Base-by-base conservation (phyloP, 2,329 filamentous ascomycete genomes). In the Colletotrichum sp. region DNA sequence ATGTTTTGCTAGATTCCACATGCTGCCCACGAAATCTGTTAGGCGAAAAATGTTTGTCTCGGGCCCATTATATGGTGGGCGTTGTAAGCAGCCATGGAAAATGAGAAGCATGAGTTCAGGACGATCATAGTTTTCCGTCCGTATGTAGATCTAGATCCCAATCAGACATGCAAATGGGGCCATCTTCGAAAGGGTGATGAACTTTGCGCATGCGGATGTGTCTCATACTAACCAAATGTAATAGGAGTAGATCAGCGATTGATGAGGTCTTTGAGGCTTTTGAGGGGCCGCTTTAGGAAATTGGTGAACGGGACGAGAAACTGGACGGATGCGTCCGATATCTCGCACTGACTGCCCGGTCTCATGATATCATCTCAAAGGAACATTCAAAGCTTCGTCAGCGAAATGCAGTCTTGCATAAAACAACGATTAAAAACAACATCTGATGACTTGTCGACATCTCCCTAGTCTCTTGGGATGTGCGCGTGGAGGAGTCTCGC, bases 371-470 rank as follows among this genome's bases (percentile, higher is more conserved):
- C 44, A 52, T 24, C 10, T 52, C n/a, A 52, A 52, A 52, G 3
- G 6, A 7, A 8, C 5, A 4, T 0, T 49, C n/a, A 8, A 13
- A 21, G 10, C n/a, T 13, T 52, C n/a, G 3, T 24, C n/a, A 1
- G n/a, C 4, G n/a, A 24, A 52, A 52, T 52, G n/a, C 6, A 52
- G n/a, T 21, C 44, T 21, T 8, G 44, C 44, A 52, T 8, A 13
- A n/a, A 34, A 34, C 18, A n/a, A 44, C 5, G 39, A 44, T n/a
- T 2, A 4, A n/a, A n/a, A 10, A 2, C 39, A 4, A 2, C n/a
- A 52, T 52, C 44, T 21, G 44, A 52, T 52, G n/a, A 21, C n/a
- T 0, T 52, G n/a, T 52, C 12, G 44, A 52, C n/a, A 21, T 24
- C n/a, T n/a, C 18, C 2, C n/a, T 49, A 49, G 39, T 49, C 18